Base-by-base conservation (phyloP, 768 basidiomycete species). In the Collybia sp. region DNA sequence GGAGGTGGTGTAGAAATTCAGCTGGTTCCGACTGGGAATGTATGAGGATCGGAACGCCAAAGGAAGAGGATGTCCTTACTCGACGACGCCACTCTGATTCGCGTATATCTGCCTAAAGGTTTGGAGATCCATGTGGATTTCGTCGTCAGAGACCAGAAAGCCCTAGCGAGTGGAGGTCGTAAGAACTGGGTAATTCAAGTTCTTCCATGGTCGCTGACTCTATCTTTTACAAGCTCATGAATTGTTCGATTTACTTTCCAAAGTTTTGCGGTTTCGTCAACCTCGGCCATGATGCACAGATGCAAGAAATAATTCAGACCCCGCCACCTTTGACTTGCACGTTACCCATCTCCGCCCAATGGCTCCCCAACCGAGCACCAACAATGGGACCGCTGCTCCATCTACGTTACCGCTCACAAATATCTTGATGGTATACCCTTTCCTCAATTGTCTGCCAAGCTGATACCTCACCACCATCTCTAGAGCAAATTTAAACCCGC, bases 241-340 rank as follows among this genome's bases (percentile, higher is more conserved):
- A 97, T 87, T 41, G 96, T 98, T 57, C 91, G 72, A 66, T 93
- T 93, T 52, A 98, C 93, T 59, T 94, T 88, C 92, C 93, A 98
- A 60, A 98, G 76, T 59, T 83, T 84, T 48, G 93, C 87, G 50
- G 84, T 79, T 64, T 91, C 88, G 68, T 90, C 87, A 57, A 69
- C 67, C 55, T 88, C 85, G 84, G 88, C 86, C 56, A 66, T 58
- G 59, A 54, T 52, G 42, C 36, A 55, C 47, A 52, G 49, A 45
- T 45, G 58, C 51, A 52, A 53, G 60, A 64, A 58, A 58, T 56
- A 58, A 58, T 66, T 82, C 56, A 65, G 80, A 82, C 80, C 82
- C 81, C 76, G 82, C 73, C 58, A 52, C 48, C 35, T 18, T 49
- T 41, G 44, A 33, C 32, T 44, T 53, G 46, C 15, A 42, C 48